Base-by-base conservation (phyloP, 805 yeast genomes). In the Hanseniaspora pseudoguilliermondii region DNA sequence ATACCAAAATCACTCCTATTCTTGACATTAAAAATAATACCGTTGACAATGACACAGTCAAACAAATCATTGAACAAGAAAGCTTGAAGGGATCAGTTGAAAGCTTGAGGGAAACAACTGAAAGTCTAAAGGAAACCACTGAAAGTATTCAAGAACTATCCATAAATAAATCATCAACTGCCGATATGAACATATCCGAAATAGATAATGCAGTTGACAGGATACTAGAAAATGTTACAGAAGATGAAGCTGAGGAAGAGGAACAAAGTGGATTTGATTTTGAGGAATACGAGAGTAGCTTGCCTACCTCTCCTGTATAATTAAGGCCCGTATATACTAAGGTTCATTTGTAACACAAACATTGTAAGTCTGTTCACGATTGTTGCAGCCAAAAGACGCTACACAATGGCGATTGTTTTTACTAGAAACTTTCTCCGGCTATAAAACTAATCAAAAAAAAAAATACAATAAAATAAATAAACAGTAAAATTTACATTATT, bases 1-100 rank as follows among this genome's bases (percentile, higher is more conserved):
- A 57, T 3, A 47, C 62, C 7, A 64, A 62, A 32, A 57, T 69
- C 15, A 66, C 65, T 2, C 71, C 72, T 6, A 16, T 59, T 10
- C 46, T 49, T n/a, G 49, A 54, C 7, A 43, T 51, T 21, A 50
- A 49, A 6, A 52, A 54, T 27, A 57, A 54, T 10, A 57, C 54
- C 3, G 57, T 54, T 35, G 56, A 46, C 13, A 18, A 39, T 16
- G 57, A 55, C 36, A 21, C 40, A 23, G n/a, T 50, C 21, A 51
- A 32, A n/a, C 29, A 27, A 21, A 13, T 54, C 18, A 23, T 32
- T 34, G n/a, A 20, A 16, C 18, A 34, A 44, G 23, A 44, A n/a
- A 32, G 15, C 15, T 32, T 32, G 35, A 32, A 32, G 29, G 29
- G 27, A 4, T 7, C 29, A 27, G 9, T 8, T 6, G 32, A 56